Evolutionary conservation across 768 basidiomycete species (phyloP).

Genomic region (Panaeolus papilionaceus): DNA sequence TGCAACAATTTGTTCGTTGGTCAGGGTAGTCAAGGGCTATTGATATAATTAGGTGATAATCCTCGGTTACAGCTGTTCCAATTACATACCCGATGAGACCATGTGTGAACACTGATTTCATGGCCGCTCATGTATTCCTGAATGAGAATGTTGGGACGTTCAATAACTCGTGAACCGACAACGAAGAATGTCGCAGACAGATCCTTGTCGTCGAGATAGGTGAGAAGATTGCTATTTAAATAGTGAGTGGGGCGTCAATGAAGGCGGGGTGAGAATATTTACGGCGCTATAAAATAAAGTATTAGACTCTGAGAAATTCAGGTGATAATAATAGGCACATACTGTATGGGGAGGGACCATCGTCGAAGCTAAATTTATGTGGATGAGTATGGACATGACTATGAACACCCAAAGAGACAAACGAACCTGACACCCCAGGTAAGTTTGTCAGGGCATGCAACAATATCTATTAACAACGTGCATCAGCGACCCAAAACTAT

Average conservation of each 20-base stretch:
- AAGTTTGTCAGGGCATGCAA: constrained; percentile 66
- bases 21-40: constrained; percentile 70
- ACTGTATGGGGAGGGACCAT: constrained; percentile 88
- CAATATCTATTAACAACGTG: constrained; percentile 51
- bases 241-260: constrained; percentile 16
- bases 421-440: constrained; percentile 77
- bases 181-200: constrained; percentile 91
- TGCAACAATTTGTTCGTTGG: constrained; percentile 87
- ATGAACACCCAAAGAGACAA: neutral
- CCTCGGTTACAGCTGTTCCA: neutral
- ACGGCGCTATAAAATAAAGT: constrained; percentile 51
- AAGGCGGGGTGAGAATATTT: constrained; percentile 25
- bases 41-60: constrained; percentile 16
- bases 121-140: constrained; percentile 84
- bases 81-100: constrained; percentile 77
- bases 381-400: constrained; percentile 15
- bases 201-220: constrained; percentile 68
- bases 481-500: neutral
- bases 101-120: constrained; percentile 88
- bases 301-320: constrained; percentile 5
- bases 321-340: constrained; percentile 37
- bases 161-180: constrained; percentile 84
- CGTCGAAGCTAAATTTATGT: constrained; percentile 64
- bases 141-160: constrained; percentile 74
- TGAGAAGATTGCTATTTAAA: constrained; percentile 64